phyloP scores from a whole-genome alignment of 345 rosid genomes.

The Litchi chinensis region DNA sequence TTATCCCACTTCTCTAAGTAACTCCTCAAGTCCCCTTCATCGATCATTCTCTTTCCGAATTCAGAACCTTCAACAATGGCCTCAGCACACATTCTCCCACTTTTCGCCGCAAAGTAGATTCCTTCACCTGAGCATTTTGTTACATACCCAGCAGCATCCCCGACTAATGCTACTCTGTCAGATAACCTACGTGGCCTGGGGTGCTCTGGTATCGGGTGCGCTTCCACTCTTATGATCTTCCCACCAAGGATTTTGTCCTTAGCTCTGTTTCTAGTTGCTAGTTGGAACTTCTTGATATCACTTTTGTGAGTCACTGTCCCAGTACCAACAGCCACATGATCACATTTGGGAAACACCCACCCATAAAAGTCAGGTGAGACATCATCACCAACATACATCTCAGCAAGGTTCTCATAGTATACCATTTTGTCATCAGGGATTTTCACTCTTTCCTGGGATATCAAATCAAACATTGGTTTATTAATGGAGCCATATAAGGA shows the following conservation, averaged over 20 bases:
- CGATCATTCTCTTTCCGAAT: constrained; percentile 83
- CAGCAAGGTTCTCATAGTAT: constrained; percentile 85
- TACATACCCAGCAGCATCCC: constrained; percentile 93
- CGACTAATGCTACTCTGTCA: constrained; percentile 75
- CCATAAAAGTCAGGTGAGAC: constrained; percentile 96
- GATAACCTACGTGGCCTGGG: constrained; percentile 75
- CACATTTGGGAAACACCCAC: constrained; percentile 98
- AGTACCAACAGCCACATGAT: constrained; percentile 94
- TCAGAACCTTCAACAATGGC: constrained; percentile 85
- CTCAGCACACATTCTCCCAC: constrained; percentile 96
- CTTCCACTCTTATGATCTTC: constrained; percentile 87
- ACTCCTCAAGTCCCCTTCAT: constrained; percentile 83
- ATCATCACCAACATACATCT: constrained; percentile 95
- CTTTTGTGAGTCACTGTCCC: constrained; percentile 94
- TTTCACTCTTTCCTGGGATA: constrained; percentile 71
- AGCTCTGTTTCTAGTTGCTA: constrained; percentile 83
- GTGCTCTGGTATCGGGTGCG: constrained; percentile 91
- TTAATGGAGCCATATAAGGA: no score
- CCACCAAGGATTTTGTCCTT: constrained; percentile 90
- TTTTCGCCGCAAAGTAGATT: constrained; percentile 90
- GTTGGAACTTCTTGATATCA: constrained; percentile 90
- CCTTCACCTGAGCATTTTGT: constrained; percentile 94
- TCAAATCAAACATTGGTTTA: not conserved
- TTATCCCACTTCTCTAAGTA: constrained; percentile 98
- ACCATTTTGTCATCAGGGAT: constrained; percentile 88